Conservation (phyloP, 768 basidiomycete species). For the Pulveroboletus sp. region DNA sequence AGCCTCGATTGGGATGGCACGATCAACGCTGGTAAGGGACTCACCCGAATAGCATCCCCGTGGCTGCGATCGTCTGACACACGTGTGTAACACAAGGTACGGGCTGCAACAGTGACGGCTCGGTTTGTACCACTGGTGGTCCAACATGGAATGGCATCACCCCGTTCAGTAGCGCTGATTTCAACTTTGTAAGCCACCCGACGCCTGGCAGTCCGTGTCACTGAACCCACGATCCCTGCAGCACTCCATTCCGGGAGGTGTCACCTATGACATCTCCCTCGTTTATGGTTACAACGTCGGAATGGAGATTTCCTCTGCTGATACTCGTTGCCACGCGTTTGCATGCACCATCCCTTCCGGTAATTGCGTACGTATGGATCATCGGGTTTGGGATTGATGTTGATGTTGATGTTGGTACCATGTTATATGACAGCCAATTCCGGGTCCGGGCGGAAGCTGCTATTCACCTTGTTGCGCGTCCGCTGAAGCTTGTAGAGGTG, state of each 20-base stretch:
- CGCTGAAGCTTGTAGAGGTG: constrained; percentile 11
- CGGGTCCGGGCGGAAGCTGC: constrained; percentile 17
- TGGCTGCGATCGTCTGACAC: too few species aligned
- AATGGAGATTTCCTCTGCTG: constrained; percentile 18
- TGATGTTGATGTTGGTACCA: too few species aligned
- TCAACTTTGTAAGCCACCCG: constrained; percentile 14
- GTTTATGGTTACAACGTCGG: constrained; percentile 24
- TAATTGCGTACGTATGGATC: constrained; percentile 12
- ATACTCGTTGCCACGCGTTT: constrained; percentile 13
- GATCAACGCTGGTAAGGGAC: constrained; percentile 16
- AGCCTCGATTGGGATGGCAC: constrained; percentile 21
- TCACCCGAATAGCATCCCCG: too few species aligned
- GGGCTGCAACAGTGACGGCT: constrained; percentile 13
- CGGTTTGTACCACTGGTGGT: constrained; percentile 18
- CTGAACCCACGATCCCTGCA: not conserved
- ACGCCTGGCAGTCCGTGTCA: not conserved
- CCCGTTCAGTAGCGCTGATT: constrained; percentile 19
- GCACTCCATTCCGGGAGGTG: constrained; percentile 6
- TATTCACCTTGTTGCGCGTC: constrained; percentile 22
- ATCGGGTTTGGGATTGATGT: not conserved
- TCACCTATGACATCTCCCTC: constrained; percentile 23
- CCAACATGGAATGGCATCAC: constrained; percentile 20
- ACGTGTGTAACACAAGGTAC: constrained; percentile 15
- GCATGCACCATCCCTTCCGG: constrained; percentile 17
- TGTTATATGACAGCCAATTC: constrained; percentile 11